Conservation (phyloP, 768 basidiomycete genomes). For the Lactifluus pinguis region DNA sequence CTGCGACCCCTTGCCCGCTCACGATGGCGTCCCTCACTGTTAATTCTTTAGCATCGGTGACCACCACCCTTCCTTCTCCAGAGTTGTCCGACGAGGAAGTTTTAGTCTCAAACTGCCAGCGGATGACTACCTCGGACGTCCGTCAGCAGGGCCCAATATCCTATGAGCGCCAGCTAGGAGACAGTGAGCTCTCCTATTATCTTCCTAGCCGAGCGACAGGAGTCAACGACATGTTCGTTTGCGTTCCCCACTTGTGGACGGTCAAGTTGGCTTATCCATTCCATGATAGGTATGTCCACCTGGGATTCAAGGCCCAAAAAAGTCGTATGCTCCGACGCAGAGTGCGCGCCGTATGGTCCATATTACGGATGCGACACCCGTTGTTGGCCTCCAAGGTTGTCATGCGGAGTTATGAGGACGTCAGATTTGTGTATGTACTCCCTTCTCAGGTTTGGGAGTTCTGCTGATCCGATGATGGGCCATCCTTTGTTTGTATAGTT, state of each 20-base stretch:
- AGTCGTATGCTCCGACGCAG: slow-evolving; percentile 37
- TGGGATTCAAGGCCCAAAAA: slow-evolving; percentile 49
- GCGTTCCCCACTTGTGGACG: not conserved
- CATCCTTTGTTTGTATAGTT: slow-evolving; percentile 18
- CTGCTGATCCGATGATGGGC: not conserved
- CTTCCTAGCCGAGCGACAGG: slow-evolving; percentile 69
- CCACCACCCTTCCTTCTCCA: slow-evolving; percentile 3
- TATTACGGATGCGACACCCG: slow-evolving; percentile 61
- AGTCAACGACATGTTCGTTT: slow-evolving; percentile 77
- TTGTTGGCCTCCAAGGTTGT: slow-evolving; percentile 54
- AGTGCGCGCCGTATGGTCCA: slow-evolving; percentile 58
- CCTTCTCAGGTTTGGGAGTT: not conserved
- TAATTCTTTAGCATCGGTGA: not conserved
- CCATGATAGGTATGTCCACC: slow-evolving; percentile 62
- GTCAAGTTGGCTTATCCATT: not conserved
- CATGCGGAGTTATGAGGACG: slow-evolving; percentile 54
- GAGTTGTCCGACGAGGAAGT: slow-evolving; percentile 3
- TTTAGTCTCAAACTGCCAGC: not conserved
- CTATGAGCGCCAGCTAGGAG: slow-evolving; percentile 52
- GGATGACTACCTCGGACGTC: not conserved
- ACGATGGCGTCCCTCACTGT: not conserved
- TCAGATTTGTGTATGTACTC: slow-evolving; percentile 52
- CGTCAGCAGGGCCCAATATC: not conserved
- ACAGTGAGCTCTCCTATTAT: slow-evolving; percentile 74
- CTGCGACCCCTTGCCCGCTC: not conserved